Conservation (phyloP, 768 basidiomycete species). For the Tylopilus cervinicoccineus region DNA sequence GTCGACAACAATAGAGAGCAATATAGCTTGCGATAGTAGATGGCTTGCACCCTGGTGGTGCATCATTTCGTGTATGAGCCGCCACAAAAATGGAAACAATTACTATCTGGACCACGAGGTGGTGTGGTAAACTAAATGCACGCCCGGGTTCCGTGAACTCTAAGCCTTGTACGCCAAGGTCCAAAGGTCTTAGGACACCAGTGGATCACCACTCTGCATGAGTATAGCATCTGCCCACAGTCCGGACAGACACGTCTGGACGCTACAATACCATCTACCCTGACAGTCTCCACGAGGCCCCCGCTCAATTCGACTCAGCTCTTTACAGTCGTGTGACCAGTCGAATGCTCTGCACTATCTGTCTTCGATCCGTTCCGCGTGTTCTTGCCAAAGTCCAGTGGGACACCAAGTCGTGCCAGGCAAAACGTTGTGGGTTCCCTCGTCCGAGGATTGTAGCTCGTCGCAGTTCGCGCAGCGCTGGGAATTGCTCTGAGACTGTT, state of each 20-base stretch:
- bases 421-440: conserved; percentile 25
- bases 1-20: not conserved
- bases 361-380: not conserved
- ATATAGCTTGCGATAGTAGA: not conserved
- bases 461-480: conserved; percentile 1
- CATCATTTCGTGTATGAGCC: not conserved
- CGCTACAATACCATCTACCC: not conserved
- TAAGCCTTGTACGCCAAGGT: not conserved
- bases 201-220: no score
- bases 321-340: conserved; percentile 4
- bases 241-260: not conserved
- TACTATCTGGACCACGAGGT: not conserved
- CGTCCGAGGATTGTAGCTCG: conserved; percentile 1
- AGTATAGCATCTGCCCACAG: no score
- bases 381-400: conserved; percentile 18
- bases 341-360: not conserved
- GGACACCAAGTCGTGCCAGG: conserved; percentile 31
- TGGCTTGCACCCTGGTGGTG: not conserved
- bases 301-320: conserved; percentile 10
- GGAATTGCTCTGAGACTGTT: conserved; percentile 1
- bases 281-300: not conserved
- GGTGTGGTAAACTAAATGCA: not conserved
- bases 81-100: not conserved
- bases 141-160: not conserved
- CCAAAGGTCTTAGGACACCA: no score